Evolutionary conservation across 2,329 filamentous ascomycete species (phyloP).

Genomic region (Tolypocladium sp.): DNA sequence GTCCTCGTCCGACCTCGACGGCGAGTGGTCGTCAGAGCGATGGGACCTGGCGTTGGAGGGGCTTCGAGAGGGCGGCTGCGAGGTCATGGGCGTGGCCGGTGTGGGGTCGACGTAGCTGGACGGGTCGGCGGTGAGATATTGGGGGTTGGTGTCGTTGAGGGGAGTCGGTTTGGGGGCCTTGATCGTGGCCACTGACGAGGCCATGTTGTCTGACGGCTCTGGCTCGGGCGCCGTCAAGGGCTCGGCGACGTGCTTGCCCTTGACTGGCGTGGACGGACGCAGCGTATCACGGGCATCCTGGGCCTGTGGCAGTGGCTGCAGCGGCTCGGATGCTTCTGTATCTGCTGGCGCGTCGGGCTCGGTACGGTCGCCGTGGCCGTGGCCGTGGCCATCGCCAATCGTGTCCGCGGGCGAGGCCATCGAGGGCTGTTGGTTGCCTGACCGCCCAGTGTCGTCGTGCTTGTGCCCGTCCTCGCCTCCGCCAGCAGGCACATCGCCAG

Average conservation of each 20-base stretch:
- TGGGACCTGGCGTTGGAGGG: slow-evolving; percentile 44
- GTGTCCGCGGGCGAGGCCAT: neutral
- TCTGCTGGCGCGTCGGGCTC: neutral
- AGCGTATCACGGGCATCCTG: neutral
- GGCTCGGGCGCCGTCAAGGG: slow-evolving; percentile 5
- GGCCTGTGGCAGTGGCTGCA: neutral
- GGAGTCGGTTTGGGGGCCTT: slow-evolving; percentile 33
- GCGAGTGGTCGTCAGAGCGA: slow-evolving; percentile 35
- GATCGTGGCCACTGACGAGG: slow-evolving; percentile 39
- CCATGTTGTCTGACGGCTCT: slow-evolving; percentile 23
- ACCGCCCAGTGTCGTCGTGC: neutral
- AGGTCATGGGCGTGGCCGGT: slow-evolving; percentile 44
- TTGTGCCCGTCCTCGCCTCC: neutral
- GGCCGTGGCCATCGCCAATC: neutral
- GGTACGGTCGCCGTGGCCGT: neutral
- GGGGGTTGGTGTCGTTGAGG: slow-evolving; percentile 23
- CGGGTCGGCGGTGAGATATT: slow-evolving; percentile 39
- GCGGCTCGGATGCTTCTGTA: neutral
- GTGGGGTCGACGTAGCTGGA: slow-evolving; percentile 47
- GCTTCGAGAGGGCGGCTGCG: slow-evolving; percentile 49
- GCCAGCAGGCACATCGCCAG: neutral
- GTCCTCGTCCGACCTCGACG: slow-evolving; percentile 49
- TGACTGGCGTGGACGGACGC: slow-evolving; percentile 4
- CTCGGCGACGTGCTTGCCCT: slow-evolving; percentile 15
- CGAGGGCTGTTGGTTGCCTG: neutral